These are phyloP conservation scores for Saccharum hybrid DNA, from an alignment of 202 grass and related monocot species.

Conservation along the genomic window DNA sequence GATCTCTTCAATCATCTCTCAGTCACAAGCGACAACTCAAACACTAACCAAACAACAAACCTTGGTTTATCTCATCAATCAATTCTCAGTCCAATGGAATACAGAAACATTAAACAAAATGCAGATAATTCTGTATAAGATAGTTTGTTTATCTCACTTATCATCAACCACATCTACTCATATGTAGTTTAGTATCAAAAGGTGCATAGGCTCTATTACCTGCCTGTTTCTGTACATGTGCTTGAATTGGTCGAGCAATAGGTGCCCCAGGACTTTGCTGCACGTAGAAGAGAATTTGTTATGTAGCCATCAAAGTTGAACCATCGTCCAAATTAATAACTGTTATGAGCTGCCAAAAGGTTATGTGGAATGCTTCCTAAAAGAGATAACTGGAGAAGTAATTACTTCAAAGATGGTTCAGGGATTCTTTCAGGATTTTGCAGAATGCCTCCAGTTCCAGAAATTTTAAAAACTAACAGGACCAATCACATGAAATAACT, in stretches of 20 bases:
- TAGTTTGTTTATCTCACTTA: conserved; percentile 14
- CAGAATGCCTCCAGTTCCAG: conserved; percentile 7
- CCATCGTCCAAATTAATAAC: neutral
- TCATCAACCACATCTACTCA: neutral
- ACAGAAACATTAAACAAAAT: conserved; percentile 4
- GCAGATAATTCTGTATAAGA: conserved; percentile 1
- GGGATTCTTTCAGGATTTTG: neutral
- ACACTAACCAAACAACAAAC: neutral
- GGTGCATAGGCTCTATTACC: conserved; percentile 41
- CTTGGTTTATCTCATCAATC: conserved; percentile 8
- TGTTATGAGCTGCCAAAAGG: conserved; percentile 1
- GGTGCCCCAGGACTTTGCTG: conserved; percentile 62
- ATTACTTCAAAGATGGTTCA: neutral
- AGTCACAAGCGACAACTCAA: neutral
- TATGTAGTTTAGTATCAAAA: conserved; percentile 30
- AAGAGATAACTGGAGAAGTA: conserved; percentile 8
- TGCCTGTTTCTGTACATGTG: conserved; percentile 57
- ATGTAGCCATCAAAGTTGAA: conserved; percentile 16
- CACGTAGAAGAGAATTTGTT: conserved; percentile 33
- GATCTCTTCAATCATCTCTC: neutral
- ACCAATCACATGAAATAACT: neutral
- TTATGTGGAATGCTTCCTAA: conserved; percentile 29
- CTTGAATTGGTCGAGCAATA: conserved; percentile 54
- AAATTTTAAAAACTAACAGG: neutral
- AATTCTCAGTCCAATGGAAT: conserved; percentile 5